Evolutionary conservation across 2,329 filamentous ascomycete species (phyloP).

Genomic region (Diaporthe humulicola): DNA sequence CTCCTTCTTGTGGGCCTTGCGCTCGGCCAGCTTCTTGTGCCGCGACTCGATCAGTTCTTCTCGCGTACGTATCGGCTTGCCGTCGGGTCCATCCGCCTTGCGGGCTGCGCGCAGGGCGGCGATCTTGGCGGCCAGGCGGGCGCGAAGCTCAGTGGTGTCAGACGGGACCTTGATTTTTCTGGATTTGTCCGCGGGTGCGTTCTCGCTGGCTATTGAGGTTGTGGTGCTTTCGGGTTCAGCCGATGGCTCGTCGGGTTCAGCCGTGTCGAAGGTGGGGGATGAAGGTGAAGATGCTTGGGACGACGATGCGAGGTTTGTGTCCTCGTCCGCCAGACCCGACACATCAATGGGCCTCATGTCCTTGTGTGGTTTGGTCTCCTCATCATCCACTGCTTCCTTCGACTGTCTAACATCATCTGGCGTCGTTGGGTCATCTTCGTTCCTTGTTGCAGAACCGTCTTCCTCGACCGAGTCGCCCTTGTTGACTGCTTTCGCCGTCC

Average conservation of each 20-base stretch:
- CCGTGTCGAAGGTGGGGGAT: constrained; percentile 73
- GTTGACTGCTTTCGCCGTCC: constrained; percentile 36
- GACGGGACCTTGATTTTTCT: constrained; percentile 77
- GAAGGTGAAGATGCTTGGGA: constrained; percentile 65
- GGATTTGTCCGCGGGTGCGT: constrained; percentile 70
- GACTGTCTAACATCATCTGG: constrained; percentile 40
- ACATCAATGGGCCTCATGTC: constrained; percentile 61
- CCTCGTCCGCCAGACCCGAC: constrained; percentile 61
- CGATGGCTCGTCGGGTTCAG: constrained; percentile 53
- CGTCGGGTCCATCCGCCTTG: constrained; percentile 88
- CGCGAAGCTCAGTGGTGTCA: constrained; percentile 81
- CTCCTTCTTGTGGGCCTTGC: constrained; percentile 91
- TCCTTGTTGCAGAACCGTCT: constrained; percentile 61
- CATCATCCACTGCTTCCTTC: constrained; percentile 47
- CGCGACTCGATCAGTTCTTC: constrained; percentile 93
- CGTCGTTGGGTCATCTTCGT: constrained; percentile 31
- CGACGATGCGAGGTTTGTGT: constrained; percentile 54
- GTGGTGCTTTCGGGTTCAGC: constrained; percentile 67
- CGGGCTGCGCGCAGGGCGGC: constrained; percentile 86
- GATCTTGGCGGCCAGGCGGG: constrained; percentile 85
- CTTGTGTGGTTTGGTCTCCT: constrained; percentile 42
- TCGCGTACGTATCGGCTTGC: constrained; percentile 84
- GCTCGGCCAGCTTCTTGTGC: constrained; percentile 86
- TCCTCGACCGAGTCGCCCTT: neutral
- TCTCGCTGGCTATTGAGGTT: constrained; percentile 78